These are phyloP conservation scores for Lactarius vividus DNA, from an alignment of 768 basidiomycete genomes.

Conservation along the genomic window DNA sequence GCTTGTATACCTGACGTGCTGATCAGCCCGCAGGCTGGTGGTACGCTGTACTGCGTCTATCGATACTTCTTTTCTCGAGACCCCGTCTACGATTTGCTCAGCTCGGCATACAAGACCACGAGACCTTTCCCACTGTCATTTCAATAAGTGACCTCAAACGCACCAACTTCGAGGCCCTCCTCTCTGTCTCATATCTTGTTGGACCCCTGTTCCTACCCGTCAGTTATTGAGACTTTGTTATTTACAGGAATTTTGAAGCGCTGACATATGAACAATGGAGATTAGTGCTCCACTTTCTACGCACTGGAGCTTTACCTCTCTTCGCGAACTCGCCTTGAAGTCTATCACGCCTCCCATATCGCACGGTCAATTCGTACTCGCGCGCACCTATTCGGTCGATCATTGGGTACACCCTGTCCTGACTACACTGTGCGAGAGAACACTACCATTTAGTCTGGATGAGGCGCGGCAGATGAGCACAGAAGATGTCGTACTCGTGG, in stretches of 20 bases:
- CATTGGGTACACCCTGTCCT: slow-evolving; percentile 3
- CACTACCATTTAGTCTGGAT: not conserved
- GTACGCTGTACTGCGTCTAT: slow-evolving; percentile 20
- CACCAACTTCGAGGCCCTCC: slow-evolving; percentile 24
- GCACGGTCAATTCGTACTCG: slow-evolving; percentile 11
- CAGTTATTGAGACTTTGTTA: not conserved
- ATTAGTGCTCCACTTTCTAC: slow-evolving; percentile 17
- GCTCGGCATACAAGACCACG: slow-evolving; percentile 19
- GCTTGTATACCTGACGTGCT: not conserved
- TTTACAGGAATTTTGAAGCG: not conserved
- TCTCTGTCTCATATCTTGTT: slow-evolving; percentile 25
- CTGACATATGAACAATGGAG: slow-evolving; percentile 15
- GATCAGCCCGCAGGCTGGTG: slow-evolving; percentile 17
- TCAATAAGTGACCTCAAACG: slow-evolving; percentile 13
- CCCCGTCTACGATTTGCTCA: slow-evolving; percentile 16
- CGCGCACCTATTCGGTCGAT: slow-evolving; percentile 3
- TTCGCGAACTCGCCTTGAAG: slow-evolving; percentile 21
- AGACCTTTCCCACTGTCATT: slow-evolving; percentile 10
- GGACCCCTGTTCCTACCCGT: not conserved
- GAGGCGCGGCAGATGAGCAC: slow-evolving; percentile 3
- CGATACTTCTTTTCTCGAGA: slow-evolving; percentile 26
- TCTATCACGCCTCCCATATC: slow-evolving; percentile 3
- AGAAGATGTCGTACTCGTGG: slow-evolving; percentile 4
- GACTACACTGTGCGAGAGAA: slow-evolving; percentile 5
- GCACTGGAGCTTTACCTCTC: slow-evolving; percentile 17